Evolutionary conservation across 495 filamentous ascomycete genomes (phyloP).

Genomic region (Terfezia claveryi): DNA sequence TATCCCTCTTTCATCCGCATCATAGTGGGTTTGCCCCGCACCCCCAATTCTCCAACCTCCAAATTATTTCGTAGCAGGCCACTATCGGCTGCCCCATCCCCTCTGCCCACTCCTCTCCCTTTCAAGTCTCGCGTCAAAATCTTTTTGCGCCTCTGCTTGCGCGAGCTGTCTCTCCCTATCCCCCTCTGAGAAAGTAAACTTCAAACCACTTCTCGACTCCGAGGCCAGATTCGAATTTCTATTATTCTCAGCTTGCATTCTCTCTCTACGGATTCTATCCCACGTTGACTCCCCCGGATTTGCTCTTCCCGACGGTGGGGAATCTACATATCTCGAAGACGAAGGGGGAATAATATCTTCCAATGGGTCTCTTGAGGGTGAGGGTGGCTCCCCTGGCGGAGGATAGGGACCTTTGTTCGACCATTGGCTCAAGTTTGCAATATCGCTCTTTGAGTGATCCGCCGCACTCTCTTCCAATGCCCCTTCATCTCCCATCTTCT

Average conservation of each 20-base stretch:
- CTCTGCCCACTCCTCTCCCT: constrained; percentile 22
- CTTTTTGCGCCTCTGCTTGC: constrained; percentile 29
- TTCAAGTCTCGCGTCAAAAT: constrained; percentile 31
- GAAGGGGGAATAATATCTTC: not conserved
- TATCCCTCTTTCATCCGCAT: too few species aligned
- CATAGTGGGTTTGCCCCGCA: too few species aligned
- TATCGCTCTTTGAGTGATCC: not conserved
- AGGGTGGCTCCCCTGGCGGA: not conserved
- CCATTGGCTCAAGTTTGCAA: not conserved
- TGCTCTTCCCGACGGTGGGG: not conserved
- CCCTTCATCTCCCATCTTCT: not conserved
- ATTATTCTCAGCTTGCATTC: not conserved
- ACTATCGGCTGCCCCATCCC: too few species aligned
- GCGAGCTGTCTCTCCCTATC: constrained; percentile 24
- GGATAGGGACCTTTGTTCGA: not conserved
- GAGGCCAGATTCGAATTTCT: not conserved
- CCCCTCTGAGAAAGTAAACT: constrained; percentile 23
- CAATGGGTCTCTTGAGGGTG: not conserved
- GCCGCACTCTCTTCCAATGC: not conserved
- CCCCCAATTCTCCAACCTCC: too few species aligned
- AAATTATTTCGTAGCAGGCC: too few species aligned
- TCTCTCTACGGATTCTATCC: not conserved
- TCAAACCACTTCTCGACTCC: not conserved
- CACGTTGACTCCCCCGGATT: not conserved
- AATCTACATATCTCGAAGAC: not conserved